phyloP scores from a whole-genome alignment of 169 alveolate genomes.

The Eimeria tenella region DNA sequence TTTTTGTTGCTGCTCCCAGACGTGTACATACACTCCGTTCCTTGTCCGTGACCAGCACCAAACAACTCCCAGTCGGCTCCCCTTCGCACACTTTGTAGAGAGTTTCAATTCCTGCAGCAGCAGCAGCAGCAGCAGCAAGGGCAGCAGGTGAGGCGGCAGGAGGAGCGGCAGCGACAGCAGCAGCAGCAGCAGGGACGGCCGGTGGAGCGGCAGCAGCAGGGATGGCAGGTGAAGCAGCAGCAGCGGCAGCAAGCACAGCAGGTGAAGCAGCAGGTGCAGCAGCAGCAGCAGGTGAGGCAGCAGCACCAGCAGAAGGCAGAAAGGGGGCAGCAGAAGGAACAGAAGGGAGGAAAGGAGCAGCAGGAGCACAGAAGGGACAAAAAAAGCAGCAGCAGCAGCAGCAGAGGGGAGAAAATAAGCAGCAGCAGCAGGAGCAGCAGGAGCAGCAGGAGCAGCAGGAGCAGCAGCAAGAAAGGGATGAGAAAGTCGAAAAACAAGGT shows the following conservation, averaged over 20 bases:
- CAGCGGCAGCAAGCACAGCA: too few relatives aligned
- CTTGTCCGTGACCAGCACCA: conserved; percentile 83
- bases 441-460: background rate
- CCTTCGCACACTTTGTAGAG: conserved; percentile 40
- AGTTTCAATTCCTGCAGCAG: conserved; percentile 21
- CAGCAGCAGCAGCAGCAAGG: background rate
- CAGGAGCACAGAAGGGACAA: too few relatives aligned
- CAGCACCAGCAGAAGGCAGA: too few relatives aligned
- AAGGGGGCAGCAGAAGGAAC: too few relatives aligned
- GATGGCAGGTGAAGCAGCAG: too few relatives aligned
- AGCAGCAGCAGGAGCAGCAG: background rate
- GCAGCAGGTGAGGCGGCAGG: background rate
- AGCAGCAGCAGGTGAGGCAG: background rate
- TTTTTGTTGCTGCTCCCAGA: conserved; percentile 85
- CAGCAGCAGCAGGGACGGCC: background rate
- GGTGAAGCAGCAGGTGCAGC: background rate
- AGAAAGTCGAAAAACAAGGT: background rate
- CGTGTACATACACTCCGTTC: conserved; percentile 88
- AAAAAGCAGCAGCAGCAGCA: background rate
- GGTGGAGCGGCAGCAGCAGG: background rate
- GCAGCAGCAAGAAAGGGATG: background rate
- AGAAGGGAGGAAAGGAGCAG: too few relatives aligned
- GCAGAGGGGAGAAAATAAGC: background rate
- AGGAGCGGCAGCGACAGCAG: too few relatives aligned
- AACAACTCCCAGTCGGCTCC: conserved; percentile 90